Conservation (phyloP, 768 basidiomycete species). For the Tephrocybe sp. region DNA sequence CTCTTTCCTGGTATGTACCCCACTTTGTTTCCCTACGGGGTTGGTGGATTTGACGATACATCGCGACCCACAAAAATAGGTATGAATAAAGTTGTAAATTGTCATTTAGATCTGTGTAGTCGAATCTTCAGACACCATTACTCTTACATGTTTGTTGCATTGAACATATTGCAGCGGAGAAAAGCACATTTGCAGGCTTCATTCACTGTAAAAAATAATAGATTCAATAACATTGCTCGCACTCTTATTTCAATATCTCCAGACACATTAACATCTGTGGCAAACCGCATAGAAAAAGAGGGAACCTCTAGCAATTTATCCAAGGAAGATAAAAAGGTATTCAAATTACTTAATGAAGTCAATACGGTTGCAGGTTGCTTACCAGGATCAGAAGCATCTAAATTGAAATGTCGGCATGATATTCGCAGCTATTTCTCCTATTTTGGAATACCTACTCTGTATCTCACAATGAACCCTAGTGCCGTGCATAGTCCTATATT, state of each 20-base stretch:
- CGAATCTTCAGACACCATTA: constrained; percentile 33
- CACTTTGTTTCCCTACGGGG: constrained; percentile 40
- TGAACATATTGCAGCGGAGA: constrained; percentile 39
- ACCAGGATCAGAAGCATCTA: constrained; percentile 28
- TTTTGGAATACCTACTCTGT: constrained; percentile 39
- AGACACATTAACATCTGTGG: constrained; percentile 54
- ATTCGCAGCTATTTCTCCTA: constrained; percentile 31
- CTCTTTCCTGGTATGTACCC: constrained; percentile 34
- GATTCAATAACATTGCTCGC: constrained; percentile 25
- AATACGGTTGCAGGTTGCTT: constrained; percentile 19
- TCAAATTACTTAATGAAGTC: constrained; percentile 22
- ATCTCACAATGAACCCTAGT: constrained; percentile 43
- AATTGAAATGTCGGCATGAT: constrained; percentile 32
- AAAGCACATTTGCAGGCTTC: constrained; percentile 27
- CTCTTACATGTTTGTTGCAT: constrained; percentile 38
- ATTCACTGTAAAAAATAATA: constrained; percentile 23
- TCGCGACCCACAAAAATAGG: constrained; percentile 16
- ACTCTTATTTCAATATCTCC: constrained; percentile 44
- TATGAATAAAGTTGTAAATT: constrained; percentile 31
- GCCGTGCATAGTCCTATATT: constrained; percentile 23
- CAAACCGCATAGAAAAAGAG: constrained; percentile 21
- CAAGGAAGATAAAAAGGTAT: constrained; percentile 28
- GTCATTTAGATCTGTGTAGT: constrained; percentile 30
- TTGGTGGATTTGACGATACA: constrained; percentile 39
- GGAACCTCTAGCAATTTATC: constrained; percentile 12